phyloP scores from a whole-genome alignment of 495 filamentous ascomycete genomes.

The Hyaloscypha variabilis region DNA sequence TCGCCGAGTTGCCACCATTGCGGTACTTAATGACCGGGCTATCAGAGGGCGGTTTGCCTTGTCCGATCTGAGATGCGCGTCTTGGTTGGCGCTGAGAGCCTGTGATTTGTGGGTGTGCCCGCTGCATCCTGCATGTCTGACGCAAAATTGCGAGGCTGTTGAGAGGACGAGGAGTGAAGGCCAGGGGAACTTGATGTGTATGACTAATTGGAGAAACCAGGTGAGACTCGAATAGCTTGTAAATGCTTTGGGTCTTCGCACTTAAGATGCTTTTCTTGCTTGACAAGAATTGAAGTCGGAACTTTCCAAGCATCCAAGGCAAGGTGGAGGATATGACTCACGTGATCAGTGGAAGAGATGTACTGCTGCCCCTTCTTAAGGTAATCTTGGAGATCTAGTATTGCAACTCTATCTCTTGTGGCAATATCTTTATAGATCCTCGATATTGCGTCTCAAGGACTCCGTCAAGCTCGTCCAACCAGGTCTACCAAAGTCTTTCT shows the following conservation, averaged over 20 bases:
- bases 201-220: too few species aligned
- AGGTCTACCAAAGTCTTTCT: slow-evolving; percentile 31
- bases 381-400: not conserved
- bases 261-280: not conserved
- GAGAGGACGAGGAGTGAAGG: too few species aligned
- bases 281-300: not conserved
- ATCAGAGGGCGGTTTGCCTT: not conserved
- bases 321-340: too few species aligned
- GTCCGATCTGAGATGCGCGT: not conserved
- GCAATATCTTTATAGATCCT: slow-evolving; percentile 7
- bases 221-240: not conserved
- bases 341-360: not conserved
- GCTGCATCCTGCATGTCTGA: not conserved
- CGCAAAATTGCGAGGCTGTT: not conserved
- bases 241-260: not conserved
- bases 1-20: not conserved
- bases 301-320: too few species aligned
- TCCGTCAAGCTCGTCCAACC: slow-evolving; percentile 36
- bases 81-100: not conserved
- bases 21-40: not conserved
- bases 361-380: not conserved
- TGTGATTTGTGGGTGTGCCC: not conserved
- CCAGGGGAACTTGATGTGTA: too few species aligned
- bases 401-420: not conserved
- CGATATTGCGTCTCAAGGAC: slow-evolving; percentile 19